phyloP scores from a whole-genome alignment of 164 flowering plant species.

The Magnolia sinica region DNA sequence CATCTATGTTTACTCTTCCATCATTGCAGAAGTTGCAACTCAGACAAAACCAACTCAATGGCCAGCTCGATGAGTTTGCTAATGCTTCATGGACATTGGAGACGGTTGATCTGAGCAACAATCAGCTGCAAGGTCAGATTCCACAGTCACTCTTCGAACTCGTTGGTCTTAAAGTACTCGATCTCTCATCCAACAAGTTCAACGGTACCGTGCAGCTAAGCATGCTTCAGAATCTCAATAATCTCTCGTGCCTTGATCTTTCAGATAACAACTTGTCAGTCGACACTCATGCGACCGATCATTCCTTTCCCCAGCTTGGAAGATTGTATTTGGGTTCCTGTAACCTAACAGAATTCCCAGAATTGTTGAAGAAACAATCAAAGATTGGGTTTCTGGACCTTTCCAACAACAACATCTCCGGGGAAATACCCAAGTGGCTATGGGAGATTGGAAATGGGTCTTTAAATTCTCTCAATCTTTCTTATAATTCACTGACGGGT shows the following conservation, averaged over 20 bases:
- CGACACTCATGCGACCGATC: neutral
- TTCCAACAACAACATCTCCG: conserved; percentile 37
- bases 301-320: conserved; percentile 21
- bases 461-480: conserved; percentile 32
- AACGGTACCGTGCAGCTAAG: conserved; percentile 21
- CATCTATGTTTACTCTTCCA: conserved; percentile 17
- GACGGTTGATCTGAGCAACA: conserved; percentile 21
- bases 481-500: conserved; percentile 27
- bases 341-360: conserved; percentile 29
- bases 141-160: conserved; percentile 28
- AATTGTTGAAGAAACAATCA: conserved; percentile 26
- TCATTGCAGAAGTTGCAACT: conserved; percentile 27
- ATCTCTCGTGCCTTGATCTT: conserved; percentile 32
- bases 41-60: conserved; percentile 29
- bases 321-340: conserved; percentile 41
- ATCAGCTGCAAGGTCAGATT: conserved; percentile 31
- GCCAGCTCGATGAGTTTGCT: conserved; percentile 18
- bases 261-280: conserved; percentile 26
- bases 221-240: conserved; percentile 13
- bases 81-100: conserved; percentile 11
- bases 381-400: conserved; percentile 34
- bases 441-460: conserved; percentile 15
- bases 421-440: conserved; percentile 44
- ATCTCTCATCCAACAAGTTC: conserved; percentile 36
- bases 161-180: conserved; percentile 13